These are phyloP conservation scores for Metarhizium brunneum DNA, from an alignment of 2,329 filamentous ascomycete genomes.

Conservation along the genomic window DNA sequence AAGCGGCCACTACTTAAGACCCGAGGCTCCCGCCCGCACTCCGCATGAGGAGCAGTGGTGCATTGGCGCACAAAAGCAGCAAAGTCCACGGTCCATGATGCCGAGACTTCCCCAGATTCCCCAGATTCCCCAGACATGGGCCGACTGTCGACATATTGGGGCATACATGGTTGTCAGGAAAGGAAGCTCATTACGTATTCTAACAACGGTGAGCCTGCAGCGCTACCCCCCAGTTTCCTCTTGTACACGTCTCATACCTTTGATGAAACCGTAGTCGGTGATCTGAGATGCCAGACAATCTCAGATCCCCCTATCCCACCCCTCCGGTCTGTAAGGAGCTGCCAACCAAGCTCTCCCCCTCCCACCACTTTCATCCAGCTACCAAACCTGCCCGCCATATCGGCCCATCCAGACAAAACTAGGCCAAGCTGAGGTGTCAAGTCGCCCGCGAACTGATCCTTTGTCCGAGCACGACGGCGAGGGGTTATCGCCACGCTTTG, in stretches of 20 bases:
- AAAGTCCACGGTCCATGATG: background rate
- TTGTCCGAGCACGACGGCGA: no score
- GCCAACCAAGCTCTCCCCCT: no score
- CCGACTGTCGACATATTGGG: background rate
- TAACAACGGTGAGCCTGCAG: background rate
- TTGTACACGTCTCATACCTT: background rate
- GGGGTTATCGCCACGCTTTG: background rate
- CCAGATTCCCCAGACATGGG: background rate
- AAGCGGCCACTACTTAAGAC: no score
- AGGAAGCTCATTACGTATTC: background rate
- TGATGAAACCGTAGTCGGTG: background rate
- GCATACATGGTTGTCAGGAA: background rate
- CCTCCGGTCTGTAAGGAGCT: no score
- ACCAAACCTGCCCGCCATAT: background rate
- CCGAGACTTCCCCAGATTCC: background rate
- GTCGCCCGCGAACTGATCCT: background rate
- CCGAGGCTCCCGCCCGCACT: no score
- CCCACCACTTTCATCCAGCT: background rate
- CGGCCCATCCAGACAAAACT: background rate
- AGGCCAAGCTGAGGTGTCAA: background rate
- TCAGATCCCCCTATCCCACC: background rate
- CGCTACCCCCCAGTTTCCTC: background rate
- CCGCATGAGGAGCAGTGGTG: background rate
- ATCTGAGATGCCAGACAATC: background rate
- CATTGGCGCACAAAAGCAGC: background rate